Evolutionary conservation across 371 early-diverging fungal genomes (phyloP), one percentile per base, ranked within the genome.

Genomic region (Zopfochytrium polystomum): DNA sequence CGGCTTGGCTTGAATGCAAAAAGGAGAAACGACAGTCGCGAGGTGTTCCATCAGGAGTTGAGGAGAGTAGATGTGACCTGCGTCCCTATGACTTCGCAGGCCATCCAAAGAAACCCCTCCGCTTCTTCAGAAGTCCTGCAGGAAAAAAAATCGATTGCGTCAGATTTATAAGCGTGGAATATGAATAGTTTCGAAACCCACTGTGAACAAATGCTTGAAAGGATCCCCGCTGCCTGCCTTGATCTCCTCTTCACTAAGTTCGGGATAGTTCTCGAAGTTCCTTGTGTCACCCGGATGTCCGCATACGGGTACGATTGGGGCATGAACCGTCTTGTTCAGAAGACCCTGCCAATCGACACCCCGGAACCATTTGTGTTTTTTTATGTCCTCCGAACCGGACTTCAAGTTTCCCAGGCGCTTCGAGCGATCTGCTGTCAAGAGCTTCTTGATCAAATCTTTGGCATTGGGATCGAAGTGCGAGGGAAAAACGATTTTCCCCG

Each of bases 231-330:
- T 86, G 82, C 70, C n/a, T n/a, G n/a, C n/a, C n/a, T n/a, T n/a
- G n/a, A n/a, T n/a, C n/a, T 42, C 42, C 49, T 48, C 49, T 11
- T 11, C 15, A 13, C 18, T 11, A 11, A 48, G 49, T 71, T 91
- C 97, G 1, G 90, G 90, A 72, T 96, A 96, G 60, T 79, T 74
- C 69, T 95, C 96, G 80, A 93, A 96, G 80, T 96, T 92, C 71
- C 91, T 87, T 9, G 96, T 87, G 69, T 96, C 96, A 33, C 95
- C 96, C 35, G 89, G 91, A 38, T 87, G 85, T 27, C 76, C 79
- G 43, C 89, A 81, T 25, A 84, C 82, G 22, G 96, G 97, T n/a
- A 91, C 76, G 74, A 93, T 90, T 3, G 98, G 98, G n/a, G 98
- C 90, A 55, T 87, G 81, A 58, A 93, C 84, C 66, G 91, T 84